These are phyloP conservation scores for Yarrowia deformans DNA, from an alignment of 805 yeast genomes.

Conservation along the genomic window DNA sequence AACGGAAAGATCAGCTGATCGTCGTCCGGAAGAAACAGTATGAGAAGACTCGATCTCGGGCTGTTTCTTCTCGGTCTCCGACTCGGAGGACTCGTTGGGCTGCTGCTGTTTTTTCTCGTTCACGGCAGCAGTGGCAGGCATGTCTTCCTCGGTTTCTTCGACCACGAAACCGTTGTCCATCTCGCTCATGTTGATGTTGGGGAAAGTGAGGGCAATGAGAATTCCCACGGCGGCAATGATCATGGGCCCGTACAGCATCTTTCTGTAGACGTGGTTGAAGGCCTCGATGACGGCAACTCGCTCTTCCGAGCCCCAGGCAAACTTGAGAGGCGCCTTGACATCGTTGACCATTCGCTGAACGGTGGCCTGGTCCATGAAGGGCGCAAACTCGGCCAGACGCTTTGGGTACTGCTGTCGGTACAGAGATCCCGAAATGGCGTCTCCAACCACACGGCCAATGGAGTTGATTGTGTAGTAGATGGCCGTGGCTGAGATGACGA, in stretches of 20 bases:
- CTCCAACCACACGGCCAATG: slow-evolving; percentile 72
- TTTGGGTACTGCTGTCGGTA: slow-evolving; percentile 70
- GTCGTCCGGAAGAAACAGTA: neutral
- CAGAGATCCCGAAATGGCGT: slow-evolving; percentile 70
- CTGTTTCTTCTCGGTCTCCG: neutral
- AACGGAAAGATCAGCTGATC: neutral
- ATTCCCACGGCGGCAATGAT: slow-evolving; percentile 29
- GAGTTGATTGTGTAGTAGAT: slow-evolving; percentile 64
- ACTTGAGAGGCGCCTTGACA: slow-evolving; percentile 7
- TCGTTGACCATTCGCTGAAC: slow-evolving; percentile 20
- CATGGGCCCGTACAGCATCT: slow-evolving; percentile 36
- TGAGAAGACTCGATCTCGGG: neutral
- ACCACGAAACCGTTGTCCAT: slow-evolving; percentile 18
- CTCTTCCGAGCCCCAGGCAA: slow-evolving; percentile 29
- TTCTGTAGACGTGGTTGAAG: slow-evolving; percentile 39
- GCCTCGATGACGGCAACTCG: slow-evolving; percentile 35
- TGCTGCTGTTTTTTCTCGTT: neutral
- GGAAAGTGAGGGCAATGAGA: slow-evolving; percentile 25
- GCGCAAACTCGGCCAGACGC: slow-evolving; percentile 42
- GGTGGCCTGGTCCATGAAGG: slow-evolving; percentile 5
- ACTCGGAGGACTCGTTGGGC: neutral
- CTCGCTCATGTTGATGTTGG: slow-evolving; percentile 33
- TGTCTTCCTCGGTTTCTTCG: slow-evolving; percentile 4
- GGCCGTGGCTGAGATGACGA: slow-evolving; percentile 68
- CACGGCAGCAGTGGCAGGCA: neutral